A percentile compares a stretch with the other conserved stretches of the same genome.
These are phyloP conservation scores for Aspergillus carbonarius DNA, from an alignment of 2,329 filamentous ascomycete genomes.

Conservation along the genomic window DNA sequence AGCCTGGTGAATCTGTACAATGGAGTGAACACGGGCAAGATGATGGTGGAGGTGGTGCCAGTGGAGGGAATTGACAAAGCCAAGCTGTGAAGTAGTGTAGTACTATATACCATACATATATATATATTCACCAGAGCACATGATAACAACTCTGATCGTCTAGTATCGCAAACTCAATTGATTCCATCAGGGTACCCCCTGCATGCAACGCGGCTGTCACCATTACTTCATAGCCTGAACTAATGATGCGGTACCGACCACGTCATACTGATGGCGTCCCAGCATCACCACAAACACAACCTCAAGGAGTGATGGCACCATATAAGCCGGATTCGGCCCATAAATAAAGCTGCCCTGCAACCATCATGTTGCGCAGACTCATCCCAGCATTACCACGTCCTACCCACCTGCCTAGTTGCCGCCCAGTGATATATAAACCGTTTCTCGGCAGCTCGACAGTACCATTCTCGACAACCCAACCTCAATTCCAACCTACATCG, in stretches of 20 bases:
- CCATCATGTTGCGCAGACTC: not conserved
- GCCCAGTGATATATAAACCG: not conserved
- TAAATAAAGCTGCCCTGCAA: not conserved
- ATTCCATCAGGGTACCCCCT: not conserved
- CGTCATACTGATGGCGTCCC: slow-evolving; percentile 16
- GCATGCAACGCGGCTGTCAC: slow-evolving; percentile 1
- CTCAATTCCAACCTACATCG: not conserved
- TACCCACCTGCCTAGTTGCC: not conserved
- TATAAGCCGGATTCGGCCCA: not conserved
- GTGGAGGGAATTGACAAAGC: slow-evolving; percentile 40
- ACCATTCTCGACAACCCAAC: not conserved
- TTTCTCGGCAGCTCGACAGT: not conserved
- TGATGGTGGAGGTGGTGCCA: slow-evolving; percentile 49
- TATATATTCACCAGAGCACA: not conserved
- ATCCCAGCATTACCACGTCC: not conserved
- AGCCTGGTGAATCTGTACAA: slow-evolving; percentile 65
- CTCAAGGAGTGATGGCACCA: not conserved
- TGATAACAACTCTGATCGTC: no score
- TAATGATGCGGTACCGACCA: no score
- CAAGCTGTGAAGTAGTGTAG: slow-evolving; percentile 37
- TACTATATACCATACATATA: not conserved
- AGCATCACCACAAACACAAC: not conserved
- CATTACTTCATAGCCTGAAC: slow-evolving; percentile 3
- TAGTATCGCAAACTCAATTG: not conserved
- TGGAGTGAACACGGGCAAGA: slow-evolving; percentile 69